Conservation (phyloP, 495 filamentous ascomycete genomes). For the Lentithecium fluviatile region DNA sequence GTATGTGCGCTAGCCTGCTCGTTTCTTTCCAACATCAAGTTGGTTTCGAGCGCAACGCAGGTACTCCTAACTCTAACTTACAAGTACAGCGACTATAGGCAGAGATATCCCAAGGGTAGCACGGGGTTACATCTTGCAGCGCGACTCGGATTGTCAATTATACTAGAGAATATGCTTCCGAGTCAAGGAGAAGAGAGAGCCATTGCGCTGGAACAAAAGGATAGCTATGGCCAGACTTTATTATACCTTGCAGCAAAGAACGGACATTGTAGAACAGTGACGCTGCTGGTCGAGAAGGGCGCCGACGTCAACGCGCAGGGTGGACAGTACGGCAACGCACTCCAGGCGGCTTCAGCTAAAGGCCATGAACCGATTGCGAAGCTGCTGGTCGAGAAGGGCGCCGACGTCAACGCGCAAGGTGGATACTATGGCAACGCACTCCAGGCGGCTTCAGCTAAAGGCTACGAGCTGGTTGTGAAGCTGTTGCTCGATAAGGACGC, state of each 20-base stretch:
- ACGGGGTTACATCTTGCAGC: constrained; percentile 21
- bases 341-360: neutral
- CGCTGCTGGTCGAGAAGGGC: neutral
- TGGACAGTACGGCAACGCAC: neutral
- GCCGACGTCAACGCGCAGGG: neutral
- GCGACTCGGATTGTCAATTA: constrained; percentile 17
- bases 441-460: neutral
- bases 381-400: neutral
- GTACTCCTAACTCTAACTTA: constrained; percentile 8
- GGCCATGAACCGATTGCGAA: neutral
- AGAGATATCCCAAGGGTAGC: constrained; percentile 2
- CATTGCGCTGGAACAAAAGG: neutral
- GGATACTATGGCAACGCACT: neutral
- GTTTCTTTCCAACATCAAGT: constrained; percentile 2
- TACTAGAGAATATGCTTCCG: constrained; percentile 1
- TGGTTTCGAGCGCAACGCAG: constrained; percentile 14
- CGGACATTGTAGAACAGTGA: neutral
- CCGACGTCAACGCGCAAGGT: neutral
- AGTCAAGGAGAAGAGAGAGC: neutral
- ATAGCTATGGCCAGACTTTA: neutral
- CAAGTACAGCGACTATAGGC: constrained; percentile 11
- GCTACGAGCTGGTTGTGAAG: neutral
- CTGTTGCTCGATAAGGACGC: neutral
- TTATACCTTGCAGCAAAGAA: neutral
- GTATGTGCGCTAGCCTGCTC: constrained; percentile 16